phyloP scores from a whole-genome alignment of 2,329 filamentous ascomycete genomes.

The Zymoseptoria crescenta region DNA sequence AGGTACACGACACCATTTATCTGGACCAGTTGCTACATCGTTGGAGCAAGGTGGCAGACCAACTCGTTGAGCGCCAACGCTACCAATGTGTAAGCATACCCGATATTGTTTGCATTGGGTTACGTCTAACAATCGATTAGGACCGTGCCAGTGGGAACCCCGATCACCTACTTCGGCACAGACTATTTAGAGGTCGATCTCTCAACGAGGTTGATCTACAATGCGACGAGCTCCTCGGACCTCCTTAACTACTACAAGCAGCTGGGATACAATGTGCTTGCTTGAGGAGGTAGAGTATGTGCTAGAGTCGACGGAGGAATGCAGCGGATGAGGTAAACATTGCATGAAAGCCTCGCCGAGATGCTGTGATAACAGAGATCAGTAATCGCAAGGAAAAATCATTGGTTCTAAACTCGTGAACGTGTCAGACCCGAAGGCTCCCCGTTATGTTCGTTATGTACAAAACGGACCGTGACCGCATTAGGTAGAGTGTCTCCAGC shows the following conservation, averaged over 20 bases:
- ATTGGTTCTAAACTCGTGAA: background rate
- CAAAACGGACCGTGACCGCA: background rate
- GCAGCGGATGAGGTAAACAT: background rate
- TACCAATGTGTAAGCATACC: slow-evolving; percentile 4
- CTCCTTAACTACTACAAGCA: slow-evolving; percentile 9
- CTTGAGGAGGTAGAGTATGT: background rate
- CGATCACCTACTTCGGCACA: slow-evolving; percentile 4
- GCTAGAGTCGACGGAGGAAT: background rate
- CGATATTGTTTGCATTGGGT: background rate
- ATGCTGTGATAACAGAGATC: background rate
- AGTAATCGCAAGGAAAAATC: background rate
- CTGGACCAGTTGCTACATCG: slow-evolving; percentile 3
- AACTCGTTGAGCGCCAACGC: slow-evolving; percentile 3
- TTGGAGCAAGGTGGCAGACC: slow-evolving; percentile 6
- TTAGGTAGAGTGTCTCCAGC: slow-evolving; percentile 25
- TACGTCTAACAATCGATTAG: background rate
- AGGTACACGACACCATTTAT: slow-evolving; percentile 3
- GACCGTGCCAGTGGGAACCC: slow-evolving; percentile 6
- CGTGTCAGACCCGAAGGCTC: background rate
- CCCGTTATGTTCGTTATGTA: background rate
- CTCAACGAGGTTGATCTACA: slow-evolving; percentile 7
- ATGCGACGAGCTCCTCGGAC: slow-evolving; percentile 3
- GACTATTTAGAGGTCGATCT: slow-evolving; percentile 9
- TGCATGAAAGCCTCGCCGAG: background rate
- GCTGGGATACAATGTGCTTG: background rate